Percentiles rank a stretch among this genome's conserved stretches.
phyloP scores from a whole-genome alignment of 2,329 filamentous ascomycete genomes.

The Fusarium azukiicola region DNA sequence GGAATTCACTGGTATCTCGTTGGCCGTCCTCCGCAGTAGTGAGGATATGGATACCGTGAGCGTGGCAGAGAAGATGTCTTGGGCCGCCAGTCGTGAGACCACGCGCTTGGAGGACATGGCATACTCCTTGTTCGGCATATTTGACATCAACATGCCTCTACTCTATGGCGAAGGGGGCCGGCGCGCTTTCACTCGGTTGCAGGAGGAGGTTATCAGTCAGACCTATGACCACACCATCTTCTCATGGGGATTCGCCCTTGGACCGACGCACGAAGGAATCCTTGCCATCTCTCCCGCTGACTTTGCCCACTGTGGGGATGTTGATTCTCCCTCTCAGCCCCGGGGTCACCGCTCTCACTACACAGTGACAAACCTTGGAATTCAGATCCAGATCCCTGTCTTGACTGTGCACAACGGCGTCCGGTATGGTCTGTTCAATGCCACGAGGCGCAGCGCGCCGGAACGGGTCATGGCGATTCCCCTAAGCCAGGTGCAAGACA shows the following conservation, averaged over 20 bases:
- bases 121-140: constrained; percentile 1
- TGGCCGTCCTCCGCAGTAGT: background rate
- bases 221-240: constrained; percentile 7
- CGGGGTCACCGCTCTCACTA: background rate
- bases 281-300: background rate
- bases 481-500: background rate
- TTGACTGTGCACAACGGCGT: background rate
- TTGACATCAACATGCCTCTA: constrained; percentile 11
- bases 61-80: constrained; percentile 3
- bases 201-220: constrained; percentile 5
- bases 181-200: background rate
- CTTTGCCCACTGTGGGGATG: background rate
- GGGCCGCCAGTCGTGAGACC: background rate
- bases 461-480: background rate
- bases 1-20: background rate
- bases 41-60: background rate
- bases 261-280: background rate
- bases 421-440: background rate
- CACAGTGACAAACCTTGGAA: constrained; percentile 3
- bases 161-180: background rate
- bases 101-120: background rate
- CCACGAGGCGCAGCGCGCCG: background rate
- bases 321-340: background rate
- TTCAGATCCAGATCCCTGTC: background rate
- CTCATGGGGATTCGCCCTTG: background rate